A percentile compares a stretch with the other conserved stretches of the same genome.
phyloP scores from a whole-genome alignment of 352 stramenopile species.

The Globisporangium paroecandrum region DNA sequence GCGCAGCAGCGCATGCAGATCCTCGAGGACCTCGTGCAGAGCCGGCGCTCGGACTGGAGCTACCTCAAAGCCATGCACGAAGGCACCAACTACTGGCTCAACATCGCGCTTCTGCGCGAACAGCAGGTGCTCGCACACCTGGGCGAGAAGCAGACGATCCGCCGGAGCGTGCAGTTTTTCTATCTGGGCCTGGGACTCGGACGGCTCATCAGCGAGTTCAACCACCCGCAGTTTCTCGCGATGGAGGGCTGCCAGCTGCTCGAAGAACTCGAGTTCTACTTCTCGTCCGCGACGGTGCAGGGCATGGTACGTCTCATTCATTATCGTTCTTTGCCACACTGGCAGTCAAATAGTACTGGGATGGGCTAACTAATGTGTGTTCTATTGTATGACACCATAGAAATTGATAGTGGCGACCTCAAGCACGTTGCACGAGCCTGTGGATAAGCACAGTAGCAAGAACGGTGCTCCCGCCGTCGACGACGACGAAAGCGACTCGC shows the following conservation, averaged over 20 bases:
- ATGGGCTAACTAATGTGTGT: not conserved
- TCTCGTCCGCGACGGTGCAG: slow-evolving; percentile 69
- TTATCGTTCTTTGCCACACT: not conserved
- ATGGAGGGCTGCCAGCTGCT: slow-evolving; percentile 79
- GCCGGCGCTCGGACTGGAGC: slow-evolving; percentile 68
- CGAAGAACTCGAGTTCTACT: slow-evolving; percentile 85
- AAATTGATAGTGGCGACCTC: slow-evolving; percentile 85
- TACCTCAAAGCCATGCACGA: slow-evolving; percentile 83
- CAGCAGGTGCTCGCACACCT: slow-evolving; percentile 63
- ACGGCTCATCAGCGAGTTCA: slow-evolving; percentile 50
- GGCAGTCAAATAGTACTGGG: not conserved
- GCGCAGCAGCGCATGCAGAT: slow-evolving; percentile 68
- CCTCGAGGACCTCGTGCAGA: slow-evolving; percentile 70
- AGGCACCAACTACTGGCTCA: slow-evolving; percentile 80
- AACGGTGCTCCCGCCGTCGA: not conserved
- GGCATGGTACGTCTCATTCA: slow-evolving; percentile 48
- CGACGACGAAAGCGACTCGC: slow-evolving; percentile 24
- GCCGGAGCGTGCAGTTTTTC: slow-evolving; percentile 71
- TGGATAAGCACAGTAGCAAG: slow-evolving; percentile 20
- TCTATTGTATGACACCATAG: slow-evolving; percentile 23
- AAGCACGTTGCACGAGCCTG: slow-evolving; percentile 56
- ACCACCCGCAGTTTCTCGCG: slow-evolving; percentile 52
- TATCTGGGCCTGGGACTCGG: slow-evolving; percentile 75
- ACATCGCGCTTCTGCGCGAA: slow-evolving; percentile 67
- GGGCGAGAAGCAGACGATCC: slow-evolving; percentile 52